Conservation (phyloP, 306 rosid genomes). For the Vigna trinervia region DNA sequence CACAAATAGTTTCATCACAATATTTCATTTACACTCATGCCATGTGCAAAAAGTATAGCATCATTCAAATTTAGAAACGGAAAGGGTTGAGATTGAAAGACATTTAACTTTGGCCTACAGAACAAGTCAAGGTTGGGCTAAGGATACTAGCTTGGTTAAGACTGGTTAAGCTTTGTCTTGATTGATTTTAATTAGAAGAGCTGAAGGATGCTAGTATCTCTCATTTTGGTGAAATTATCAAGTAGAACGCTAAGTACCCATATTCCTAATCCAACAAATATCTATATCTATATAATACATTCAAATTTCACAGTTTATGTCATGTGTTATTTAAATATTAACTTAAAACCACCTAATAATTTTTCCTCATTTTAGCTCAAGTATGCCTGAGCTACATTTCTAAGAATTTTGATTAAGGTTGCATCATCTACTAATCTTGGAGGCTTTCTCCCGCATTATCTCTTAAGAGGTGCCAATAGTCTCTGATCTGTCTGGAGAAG, state of each 20-base stretch:
- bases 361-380: background rate
- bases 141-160: background rate
- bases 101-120: background rate
- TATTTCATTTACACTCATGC: background rate
- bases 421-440: background rate
- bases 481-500: conserved; percentile 6
- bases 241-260: background rate
- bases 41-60: background rate
- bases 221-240: background rate
- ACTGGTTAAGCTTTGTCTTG: background rate
- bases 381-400: background rate
- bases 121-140: background rate
- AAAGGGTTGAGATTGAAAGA: background rate
- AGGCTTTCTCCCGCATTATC: background rate
- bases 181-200: background rate
- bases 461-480: background rate
- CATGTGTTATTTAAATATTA: background rate
- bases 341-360: background rate
- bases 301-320: background rate
- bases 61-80: background rate
- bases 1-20: background rate
- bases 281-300: background rate
- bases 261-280: background rate
- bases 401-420: background rate
- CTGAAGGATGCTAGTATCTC: background rate